Conservation (phyloP, 345 rosid species). For the Fremontodendron californicum region DNA sequence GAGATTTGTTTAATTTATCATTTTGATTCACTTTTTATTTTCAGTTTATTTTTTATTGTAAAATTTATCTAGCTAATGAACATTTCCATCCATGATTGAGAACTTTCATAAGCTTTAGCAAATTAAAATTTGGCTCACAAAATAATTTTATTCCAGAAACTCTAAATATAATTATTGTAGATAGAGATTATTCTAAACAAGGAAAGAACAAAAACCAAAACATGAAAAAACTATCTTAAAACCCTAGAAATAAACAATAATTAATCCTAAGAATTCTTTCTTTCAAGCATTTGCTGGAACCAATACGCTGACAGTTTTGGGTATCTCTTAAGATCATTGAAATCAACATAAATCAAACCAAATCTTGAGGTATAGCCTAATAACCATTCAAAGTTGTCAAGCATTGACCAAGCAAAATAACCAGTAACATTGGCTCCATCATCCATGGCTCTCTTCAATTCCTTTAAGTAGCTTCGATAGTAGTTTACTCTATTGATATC, state of each 20-base stretch:
- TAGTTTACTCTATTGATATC: conserved; percentile 40
- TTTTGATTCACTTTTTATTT: too few species aligned
- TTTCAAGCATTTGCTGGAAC: conserved; percentile 55
- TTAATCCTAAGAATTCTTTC: conserved; percentile 17
- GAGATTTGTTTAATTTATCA: too few species aligned
- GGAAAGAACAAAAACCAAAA: too few species aligned
- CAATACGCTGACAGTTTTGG: conserved; percentile 90
- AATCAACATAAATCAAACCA: conserved; percentile 47
- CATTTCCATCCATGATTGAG: too few species aligned
- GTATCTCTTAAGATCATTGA: conserved; percentile 47
- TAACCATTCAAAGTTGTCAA: conserved; percentile 62
- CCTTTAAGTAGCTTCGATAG: conserved; percentile 37
- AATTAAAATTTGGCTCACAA: too few species aligned
- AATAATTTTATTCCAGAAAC: too few species aligned
- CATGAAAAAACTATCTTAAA: not conserved
- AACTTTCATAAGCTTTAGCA: too few species aligned
- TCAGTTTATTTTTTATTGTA: too few species aligned
- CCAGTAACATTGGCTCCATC: conserved; percentile 56
- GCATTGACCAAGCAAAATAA: conserved; percentile 61
- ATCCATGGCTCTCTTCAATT: conserved; percentile 43
- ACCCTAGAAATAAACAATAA: not conserved
- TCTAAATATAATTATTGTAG: too few species aligned
- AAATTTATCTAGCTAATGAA: too few species aligned
- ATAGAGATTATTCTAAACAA: too few species aligned
- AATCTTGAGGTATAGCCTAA: conserved; percentile 53